Evolutionary conservation across 176 grass and related monocot genomes (phyloP), one percentile per base, ranked within the genome.

Genomic region (Alopecurus myosuroides): DNA sequence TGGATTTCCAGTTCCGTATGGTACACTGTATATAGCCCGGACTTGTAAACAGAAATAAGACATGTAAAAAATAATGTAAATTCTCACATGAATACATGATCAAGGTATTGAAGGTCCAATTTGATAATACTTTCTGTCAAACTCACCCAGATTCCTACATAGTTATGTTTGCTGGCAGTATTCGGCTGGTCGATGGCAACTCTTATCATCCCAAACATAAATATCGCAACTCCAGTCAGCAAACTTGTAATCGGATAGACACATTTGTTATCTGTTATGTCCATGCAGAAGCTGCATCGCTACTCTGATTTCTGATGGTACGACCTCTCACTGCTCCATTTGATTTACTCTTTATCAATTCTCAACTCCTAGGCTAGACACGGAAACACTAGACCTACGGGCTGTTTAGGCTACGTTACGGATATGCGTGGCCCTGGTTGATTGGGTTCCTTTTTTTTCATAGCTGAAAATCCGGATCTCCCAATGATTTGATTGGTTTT

Each of bases 21-120:
- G 71, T 22, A 78, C 30, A 88, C 51, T 95, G 91, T 93, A 93
- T 74, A 95, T 95, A 93, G 61, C 57, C 67, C 23, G 76, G 39
- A 78, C 29, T 79, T 78, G 53, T 88, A 74, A 85, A 83, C 72
- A 72, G 57, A 85, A 90, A 91, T 88, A 88, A 93, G 55, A 70
- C 31, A 62, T 70, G 81, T 3, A 26, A 70, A 57, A 36, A 18
- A 86, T 80, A 30, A 65, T 84, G 79, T 18, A 81, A 74, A 87
- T 45, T 68, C 58, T n/a, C n/a, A n/a, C 15, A 15, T 4, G 15
- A 48, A 3, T 52, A 80, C 35, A 55, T 12, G 23, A 65, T 79
- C 52, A 58, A 70, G 58, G 19, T 46, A 80, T 56, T 77, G 49
- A 84, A 81, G 11, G 13, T 28, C 68, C 77, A 34, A 29, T 71